Percentiles rank a stretch among this genome's conserved stretches.
phyloP scores from a whole-genome alignment of 2,329 filamentous ascomycete species.

The Alternaria brassicicola region DNA sequence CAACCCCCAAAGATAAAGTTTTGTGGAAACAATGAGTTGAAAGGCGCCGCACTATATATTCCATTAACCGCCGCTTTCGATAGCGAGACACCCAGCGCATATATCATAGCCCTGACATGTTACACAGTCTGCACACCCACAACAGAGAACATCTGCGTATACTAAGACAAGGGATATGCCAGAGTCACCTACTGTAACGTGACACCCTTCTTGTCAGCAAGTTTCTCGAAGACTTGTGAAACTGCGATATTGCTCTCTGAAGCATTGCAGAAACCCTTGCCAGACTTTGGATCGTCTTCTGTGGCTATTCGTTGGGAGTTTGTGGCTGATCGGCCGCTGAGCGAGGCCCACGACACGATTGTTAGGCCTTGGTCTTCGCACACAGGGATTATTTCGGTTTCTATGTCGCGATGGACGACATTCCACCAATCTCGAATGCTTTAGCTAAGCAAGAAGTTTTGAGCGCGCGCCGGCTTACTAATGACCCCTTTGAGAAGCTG shows the following conservation, averaged over 20 bases:
- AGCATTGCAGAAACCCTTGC: neutral
- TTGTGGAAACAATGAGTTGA: neutral
- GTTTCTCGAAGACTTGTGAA: slow-evolving; percentile 14
- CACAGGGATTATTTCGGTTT: neutral
- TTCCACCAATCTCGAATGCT: neutral
- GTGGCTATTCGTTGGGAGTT: neutral
- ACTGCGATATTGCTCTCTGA: neutral
- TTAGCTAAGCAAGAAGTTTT: too few relatives aligned
- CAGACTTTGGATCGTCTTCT: neutral
- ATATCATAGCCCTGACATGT: slow-evolving; percentile 59
- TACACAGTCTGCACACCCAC: slow-evolving; percentile 71
- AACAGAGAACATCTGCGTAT: slow-evolving; percentile 74
- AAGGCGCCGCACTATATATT: neutral
- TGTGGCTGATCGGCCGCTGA: neutral
- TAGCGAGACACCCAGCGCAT: neutral
- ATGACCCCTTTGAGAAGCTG: too few relatives aligned
- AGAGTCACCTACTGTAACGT: slow-evolving; percentile 1
- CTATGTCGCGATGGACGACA: neutral
- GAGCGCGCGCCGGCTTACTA: too few relatives aligned
- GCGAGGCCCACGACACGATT: neutral
- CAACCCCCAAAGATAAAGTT: neutral
- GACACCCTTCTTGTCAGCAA: neutral
- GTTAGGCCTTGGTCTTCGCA: neutral
- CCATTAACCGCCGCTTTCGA: neutral
- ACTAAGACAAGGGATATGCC: slow-evolving; percentile 22